Base-by-base conservation (phyloP, 352 stramenopile genomes). In the Aphanomyces euteiches region DNA sequence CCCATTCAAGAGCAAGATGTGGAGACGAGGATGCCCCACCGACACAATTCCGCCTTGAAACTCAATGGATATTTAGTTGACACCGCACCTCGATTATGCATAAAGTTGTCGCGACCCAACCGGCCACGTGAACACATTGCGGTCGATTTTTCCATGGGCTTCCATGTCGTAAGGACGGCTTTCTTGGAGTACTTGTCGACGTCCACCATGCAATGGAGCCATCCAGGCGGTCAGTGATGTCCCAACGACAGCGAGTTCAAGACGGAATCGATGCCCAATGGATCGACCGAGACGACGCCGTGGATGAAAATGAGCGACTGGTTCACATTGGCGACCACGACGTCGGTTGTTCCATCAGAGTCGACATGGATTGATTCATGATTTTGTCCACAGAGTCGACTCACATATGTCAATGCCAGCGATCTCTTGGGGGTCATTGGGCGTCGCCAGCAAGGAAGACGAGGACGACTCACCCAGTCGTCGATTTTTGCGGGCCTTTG, bases 261-360 rank as follows among this genome's bases (percentile, higher is more conserved):
- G 36, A 41, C 41, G 13, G 63, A 58, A 40, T 69, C 59, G 41
- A 61, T 19, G 63, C 63, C 63, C 13, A 60, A 43, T 8, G 38
- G 8, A 12, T 37, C 34, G 19, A 5, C 34, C 3, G 38, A 4
- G 7, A 64, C 15, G 21, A 43, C 6, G 47, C 60, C 60, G 21
- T 68, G 34, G 4, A 63, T n/a, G 4, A 13, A 10, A 13, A 68
- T 13, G 12, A 68, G 43, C 4, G 34, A n/a, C 5, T 40, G 63
- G 3, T 34, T 34, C 13, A 43, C 15, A 40, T 63, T 37, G 12
- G 28, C 10, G 3, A 69, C 15, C 6, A 61, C 47, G 3, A 61
- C 7, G 50, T 69, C 47, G 19, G 36, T 19, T 7, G 63, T 69
- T 7, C 63, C 63, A 28, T 69, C 63, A 2, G 19, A 60, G 37